Evolutionary conservation across 179 eudicot genomes (phyloP).

Genomic region (Amaranthus tricolor): DNA sequence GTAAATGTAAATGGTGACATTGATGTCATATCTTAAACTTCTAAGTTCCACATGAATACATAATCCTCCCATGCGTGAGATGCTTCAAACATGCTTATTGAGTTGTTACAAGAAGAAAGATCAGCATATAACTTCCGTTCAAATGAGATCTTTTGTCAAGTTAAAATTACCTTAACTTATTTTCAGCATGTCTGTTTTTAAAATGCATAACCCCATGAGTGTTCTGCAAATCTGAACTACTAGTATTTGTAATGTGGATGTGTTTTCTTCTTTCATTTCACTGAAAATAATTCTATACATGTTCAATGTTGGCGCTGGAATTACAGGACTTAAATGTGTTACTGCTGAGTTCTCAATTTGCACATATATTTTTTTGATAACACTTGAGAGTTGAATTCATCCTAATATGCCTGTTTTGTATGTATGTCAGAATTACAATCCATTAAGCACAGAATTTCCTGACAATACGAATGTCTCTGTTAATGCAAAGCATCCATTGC

Average conservation of each 20-base stretch:
- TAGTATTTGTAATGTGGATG: neutral
- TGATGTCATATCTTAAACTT: neutral
- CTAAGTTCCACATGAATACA: neutral
- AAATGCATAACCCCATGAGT: neutral
- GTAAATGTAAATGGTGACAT: neutral
- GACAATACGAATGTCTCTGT: conserved; percentile 26
- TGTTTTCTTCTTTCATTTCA: neutral
- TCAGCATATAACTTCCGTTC: neutral
- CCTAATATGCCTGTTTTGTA: conserved; percentile 15
- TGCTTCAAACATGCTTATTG: neutral
- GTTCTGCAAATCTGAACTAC: neutral
- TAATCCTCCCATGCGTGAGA: neutral
- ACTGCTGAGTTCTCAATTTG: neutral
- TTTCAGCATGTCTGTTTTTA: neutral
- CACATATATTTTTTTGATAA: neutral
- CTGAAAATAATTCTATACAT: neutral
- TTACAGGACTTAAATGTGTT: neutral
- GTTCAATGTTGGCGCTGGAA: neutral
- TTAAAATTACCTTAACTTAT: neutral
- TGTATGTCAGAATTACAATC: conserved; percentile 37
- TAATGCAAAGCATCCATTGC: conserved; percentile 34
- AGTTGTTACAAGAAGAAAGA: neutral
- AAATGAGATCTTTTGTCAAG: too few relatives aligned
- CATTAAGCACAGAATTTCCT: conserved; percentile 23
- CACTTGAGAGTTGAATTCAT: neutral